Evolutionary conservation across 805 yeast genomes (phyloP).

Genomic region (Teunomyces gatunensis): DNA sequence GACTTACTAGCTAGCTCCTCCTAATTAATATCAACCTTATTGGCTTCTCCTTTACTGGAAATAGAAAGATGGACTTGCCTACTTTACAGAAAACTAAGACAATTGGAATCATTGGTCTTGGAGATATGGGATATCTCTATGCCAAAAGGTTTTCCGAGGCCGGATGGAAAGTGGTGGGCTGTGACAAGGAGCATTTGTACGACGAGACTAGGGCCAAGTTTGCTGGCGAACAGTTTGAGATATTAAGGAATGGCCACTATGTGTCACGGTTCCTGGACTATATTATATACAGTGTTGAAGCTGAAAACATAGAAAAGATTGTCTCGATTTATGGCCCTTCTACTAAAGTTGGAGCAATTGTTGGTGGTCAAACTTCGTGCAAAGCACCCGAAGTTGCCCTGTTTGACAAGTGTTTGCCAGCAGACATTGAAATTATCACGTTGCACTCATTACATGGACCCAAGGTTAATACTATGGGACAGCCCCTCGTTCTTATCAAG

Average conservation of each 20-base stretch:
- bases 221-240: conserved; percentile 44
- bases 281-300: conserved; percentile 89
- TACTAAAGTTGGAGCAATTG: conserved; percentile 81
- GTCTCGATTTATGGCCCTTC: conserved; percentile 81
- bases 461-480: conserved; percentile 81
- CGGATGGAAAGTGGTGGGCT: conserved; percentile 88
- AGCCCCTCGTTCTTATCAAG: conserved; percentile 83
- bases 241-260: conserved; percentile 75
- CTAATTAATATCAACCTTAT: background rate
- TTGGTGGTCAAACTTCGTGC: conserved; percentile 98
- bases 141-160: conserved; percentile 74
- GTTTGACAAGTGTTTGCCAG: conserved; percentile 71
- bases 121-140: conserved; percentile 93
- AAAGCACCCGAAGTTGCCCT: conserved; percentile 88
- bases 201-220: conserved; percentile 43
- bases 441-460: conserved; percentile 97
- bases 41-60: background rate
- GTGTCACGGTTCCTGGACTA: conserved; percentile 83
- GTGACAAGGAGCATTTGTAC: conserved; percentile 72
- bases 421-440: conserved; percentile 78
- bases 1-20: too few species aligned
- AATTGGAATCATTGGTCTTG: conserved; percentile 91
- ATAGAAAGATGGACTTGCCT: background rate
- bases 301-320: conserved; percentile 73
- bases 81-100: conserved; percentile 35